A percentile compares a stretch with the other conserved stretches of the same genome.
These are phyloP conservation scores for Claviceps sp. DNA, from an alignment of 2,329 filamentous ascomycete genomes.

Conservation along the genomic window DNA sequence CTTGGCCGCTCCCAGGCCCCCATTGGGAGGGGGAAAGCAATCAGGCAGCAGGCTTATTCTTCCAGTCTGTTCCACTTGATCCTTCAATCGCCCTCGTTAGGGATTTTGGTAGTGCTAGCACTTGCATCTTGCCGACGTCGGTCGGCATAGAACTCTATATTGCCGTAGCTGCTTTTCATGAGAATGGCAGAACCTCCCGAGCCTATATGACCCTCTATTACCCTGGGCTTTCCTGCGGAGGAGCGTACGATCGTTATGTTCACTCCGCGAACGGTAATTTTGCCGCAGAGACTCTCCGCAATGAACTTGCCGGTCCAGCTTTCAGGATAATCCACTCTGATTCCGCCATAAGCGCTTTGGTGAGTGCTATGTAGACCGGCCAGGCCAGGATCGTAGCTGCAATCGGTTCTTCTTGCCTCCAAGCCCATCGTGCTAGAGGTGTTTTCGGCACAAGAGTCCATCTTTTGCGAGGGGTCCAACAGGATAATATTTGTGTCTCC, in stretches of 20 bases:
- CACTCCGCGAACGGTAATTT: constrained; percentile 25
- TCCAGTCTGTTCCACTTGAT: too few relatives aligned
- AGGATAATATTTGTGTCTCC: constrained; percentile 23
- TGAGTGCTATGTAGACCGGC: constrained; percentile 27
- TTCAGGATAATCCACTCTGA: constrained; percentile 31
- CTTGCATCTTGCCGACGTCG: too few relatives aligned
- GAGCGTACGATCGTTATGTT: constrained; percentile 25
- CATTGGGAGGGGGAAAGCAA: too few relatives aligned
- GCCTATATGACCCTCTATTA: constrained; percentile 28
- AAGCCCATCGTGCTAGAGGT: too few relatives aligned
- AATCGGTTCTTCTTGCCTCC: too few relatives aligned
- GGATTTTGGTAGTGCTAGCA: too few relatives aligned
- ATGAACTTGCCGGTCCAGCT: constrained; percentile 35
- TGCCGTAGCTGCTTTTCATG: constrained; percentile 19
- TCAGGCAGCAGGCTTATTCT: too few relatives aligned
- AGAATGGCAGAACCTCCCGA: constrained; percentile 19
- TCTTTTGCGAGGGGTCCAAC: constrained; percentile 6
- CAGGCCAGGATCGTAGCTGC: constrained; percentile 11
- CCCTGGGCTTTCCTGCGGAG: constrained; percentile 19
- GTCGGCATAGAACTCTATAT: constrained; percentile 10
- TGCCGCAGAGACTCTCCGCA: constrained; percentile 27
- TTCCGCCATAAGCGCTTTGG: constrained; percentile 28
- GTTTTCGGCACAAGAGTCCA: too few relatives aligned
- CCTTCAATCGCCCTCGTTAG: too few relatives aligned
- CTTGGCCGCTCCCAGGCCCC: too few relatives aligned